Evolutionary conservation across 805 yeast species (phyloP).

Genomic region (Grigorovia humatica): DNA sequence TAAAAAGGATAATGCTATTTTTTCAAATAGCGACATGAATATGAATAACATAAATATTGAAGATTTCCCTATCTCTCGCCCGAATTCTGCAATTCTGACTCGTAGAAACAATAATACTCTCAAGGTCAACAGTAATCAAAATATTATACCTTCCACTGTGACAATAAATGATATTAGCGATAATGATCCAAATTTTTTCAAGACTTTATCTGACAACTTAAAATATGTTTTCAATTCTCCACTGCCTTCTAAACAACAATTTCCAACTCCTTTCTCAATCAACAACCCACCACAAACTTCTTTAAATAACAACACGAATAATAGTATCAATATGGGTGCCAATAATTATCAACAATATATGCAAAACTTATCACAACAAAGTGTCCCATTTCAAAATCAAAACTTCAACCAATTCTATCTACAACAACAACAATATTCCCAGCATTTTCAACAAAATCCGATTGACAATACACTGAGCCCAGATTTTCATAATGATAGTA

Average conservation of each 20-base stretch:
- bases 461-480: neutral
- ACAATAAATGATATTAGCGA: conserved; percentile 1
- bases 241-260: conserved; percentile 23
- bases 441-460: neutral
- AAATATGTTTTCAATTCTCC: conserved; percentile 26
- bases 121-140: neutral
- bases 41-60: neutral
- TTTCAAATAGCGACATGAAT: neutral
- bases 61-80: neutral
- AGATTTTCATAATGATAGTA: neutral
- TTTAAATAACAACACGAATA: neutral
- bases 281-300: neutral
- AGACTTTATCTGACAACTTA: conserved; percentile 20
- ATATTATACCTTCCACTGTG: neutral
- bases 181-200: conserved; percentile 22
- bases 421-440: neutral
- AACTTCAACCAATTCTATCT: conserved; percentile 1
- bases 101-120: neutral
- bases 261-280: conserved; percentile 27
- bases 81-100: neutral
- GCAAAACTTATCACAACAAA: neutral
- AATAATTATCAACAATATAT: neutral
- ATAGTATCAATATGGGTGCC: neutral
- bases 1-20: neutral
- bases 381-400: neutral